Evolutionary conservation across 2,329 filamentous ascomycete species (phyloP), one percentile per base, ranked within the genome.

Genomic region (Pyrenophora tritici-repentis): DNA sequence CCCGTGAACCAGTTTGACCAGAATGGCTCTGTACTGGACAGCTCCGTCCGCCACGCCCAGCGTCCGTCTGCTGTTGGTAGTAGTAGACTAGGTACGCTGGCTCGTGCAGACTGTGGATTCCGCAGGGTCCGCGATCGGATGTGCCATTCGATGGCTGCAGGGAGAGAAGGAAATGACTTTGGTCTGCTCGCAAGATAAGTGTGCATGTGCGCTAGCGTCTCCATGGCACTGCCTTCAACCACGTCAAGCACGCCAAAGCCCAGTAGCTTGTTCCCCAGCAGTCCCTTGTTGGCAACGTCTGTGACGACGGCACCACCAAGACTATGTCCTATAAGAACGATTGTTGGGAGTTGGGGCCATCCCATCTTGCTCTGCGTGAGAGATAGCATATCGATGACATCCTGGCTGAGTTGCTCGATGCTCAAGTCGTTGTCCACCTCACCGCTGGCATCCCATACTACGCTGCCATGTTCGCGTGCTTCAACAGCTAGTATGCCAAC

Each of bases 1-100:
- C 91, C 91, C 9, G 84, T 81, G 68, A 97, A 97, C 93, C 93
- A 99, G 59, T 86, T 88, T 72, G 94, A 87, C 93, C 93, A 99
- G 73, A 92, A 97, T 0, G 89, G 86, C 67, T 95, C 88, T 7
- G 94, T 97, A 32, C 85, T 84, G 0, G 82, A 84, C 20, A 97
- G 80, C 68, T 97, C 86, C 3, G 94, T 97, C 59, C 86, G 82
- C 94, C 94, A 99, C 50, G 82, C 81, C 88, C 89, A 95, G 13
- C 68, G 66, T 9, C 71, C 73, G 6, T 71, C 68, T 29, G 59
- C 37, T 4, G 64, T 70, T 65, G 69, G 78, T 64, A 69, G 81
- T 71, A 97, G 76, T 10, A 99, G 76, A 2, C 87, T 87, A 0
- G 94, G 94, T 9, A 97, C 94, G 39, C 90, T 96, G 1, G 88